Conservation (phyloP, 2,329 filamentous ascomycete species). For the Boeremia exigua region DNA sequence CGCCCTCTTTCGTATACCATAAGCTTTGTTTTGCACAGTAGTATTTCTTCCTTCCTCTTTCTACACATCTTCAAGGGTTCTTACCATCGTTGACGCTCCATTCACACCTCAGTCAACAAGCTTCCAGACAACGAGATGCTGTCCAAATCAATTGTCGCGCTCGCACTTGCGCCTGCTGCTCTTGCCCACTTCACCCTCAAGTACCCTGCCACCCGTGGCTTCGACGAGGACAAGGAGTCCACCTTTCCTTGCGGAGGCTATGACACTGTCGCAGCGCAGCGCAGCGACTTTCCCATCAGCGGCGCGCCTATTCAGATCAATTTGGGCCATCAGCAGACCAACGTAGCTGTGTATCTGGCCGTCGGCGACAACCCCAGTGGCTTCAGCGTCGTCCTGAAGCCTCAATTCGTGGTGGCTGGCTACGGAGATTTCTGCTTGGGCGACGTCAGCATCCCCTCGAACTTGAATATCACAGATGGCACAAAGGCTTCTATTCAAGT, state of each 20-base stretch:
- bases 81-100: not conserved
- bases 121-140: conserved; percentile 35
- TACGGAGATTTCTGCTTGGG: conserved; percentile 71
- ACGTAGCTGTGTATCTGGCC: conserved; percentile 60
- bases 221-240: conserved; percentile 54
- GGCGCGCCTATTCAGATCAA: conserved; percentile 60
- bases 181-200: conserved; percentile 64
- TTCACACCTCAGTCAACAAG: not conserved
- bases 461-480: conserved; percentile 63
- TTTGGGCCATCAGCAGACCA: conserved; percentile 60
- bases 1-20: not conserved
- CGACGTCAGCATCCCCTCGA: conserved; percentile 60
- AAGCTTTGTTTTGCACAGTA: conserved; percentile 6
- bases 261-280: conserved; percentile 50
- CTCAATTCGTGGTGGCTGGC: conserved; percentile 65
- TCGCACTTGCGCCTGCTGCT: conserved; percentile 53
- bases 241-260: conserved; percentile 60
- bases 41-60: not conserved
- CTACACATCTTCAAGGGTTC: not conserved
- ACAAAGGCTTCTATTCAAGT: conserved; percentile 72
- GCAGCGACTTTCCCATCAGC: conserved; percentile 57
- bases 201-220: conserved; percentile 60
- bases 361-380: conserved; percentile 61
- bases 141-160: conserved; percentile 43
- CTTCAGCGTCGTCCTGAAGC: conserved; percentile 73